phyloP scores from a whole-genome alignment of 108 stramenopile genomes.

The Cyclotella cryptica region DNA sequence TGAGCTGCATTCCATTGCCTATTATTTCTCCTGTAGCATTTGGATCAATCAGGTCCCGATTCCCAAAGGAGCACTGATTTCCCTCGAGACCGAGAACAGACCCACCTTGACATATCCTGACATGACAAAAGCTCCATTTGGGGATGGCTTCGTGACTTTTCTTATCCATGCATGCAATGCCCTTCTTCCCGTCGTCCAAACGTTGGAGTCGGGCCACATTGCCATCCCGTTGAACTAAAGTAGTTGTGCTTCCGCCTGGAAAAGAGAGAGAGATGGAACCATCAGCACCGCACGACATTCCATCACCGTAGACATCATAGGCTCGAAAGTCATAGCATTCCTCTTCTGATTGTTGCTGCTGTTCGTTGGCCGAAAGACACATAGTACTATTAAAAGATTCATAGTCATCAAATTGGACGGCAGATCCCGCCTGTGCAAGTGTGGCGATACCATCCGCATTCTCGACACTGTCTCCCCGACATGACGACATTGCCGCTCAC shows the following conservation, averaged over 20 bases:
- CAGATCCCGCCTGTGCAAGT: conserved; percentile 9
- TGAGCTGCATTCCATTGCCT: background rate
- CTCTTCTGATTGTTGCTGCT: background rate
- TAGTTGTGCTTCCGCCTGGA: background rate
- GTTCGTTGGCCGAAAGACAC: background rate
- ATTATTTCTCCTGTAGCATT: conserved; percentile 11
- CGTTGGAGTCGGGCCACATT: conserved; percentile 11
- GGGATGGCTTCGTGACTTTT: background rate
- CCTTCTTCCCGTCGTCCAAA: background rate
- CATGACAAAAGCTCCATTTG: conserved; percentile 32
- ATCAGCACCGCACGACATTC: conserved; percentile 24
- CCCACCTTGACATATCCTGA: conserved; percentile 25
- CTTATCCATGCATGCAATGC: conserved; percentile 20
- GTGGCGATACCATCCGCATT: background rate
- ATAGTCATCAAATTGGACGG: background rate
- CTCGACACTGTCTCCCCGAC: background rate
- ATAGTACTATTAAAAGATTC: conserved; percentile 16
- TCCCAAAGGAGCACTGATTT: conserved; percentile 33
- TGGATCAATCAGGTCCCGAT: conserved; percentile 12
- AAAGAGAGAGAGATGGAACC: conserved; percentile 23
- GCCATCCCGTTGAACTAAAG: background rate
- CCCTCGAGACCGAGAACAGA: conserved; percentile 17
- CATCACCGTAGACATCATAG: conserved; percentile 39
- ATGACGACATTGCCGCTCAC: background rate
- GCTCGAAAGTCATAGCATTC: conserved; percentile 35